A percentile compares a stretch with the other conserved stretches of the same genome.
Conservation (phyloP, 495 filamentous ascomycete species). For the Penicillium lagena region DNA sequence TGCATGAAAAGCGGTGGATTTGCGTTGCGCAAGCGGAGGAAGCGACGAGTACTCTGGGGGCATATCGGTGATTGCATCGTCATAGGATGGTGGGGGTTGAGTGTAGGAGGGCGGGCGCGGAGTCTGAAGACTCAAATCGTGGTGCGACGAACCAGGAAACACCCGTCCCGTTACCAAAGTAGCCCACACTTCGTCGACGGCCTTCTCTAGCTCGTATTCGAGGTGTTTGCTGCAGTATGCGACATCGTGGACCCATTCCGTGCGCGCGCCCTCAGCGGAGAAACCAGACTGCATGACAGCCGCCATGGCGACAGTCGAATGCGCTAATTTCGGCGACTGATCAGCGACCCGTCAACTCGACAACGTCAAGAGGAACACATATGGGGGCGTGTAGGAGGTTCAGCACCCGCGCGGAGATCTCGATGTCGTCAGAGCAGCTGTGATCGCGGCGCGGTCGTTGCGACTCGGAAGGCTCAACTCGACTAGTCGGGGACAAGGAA, state of each 20-base stretch:
- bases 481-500: too few species aligned
- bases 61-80: constrained; percentile 32
- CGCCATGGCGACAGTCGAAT: constrained; percentile 15
- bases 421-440: too few species aligned
- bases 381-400: constrained; percentile 6
- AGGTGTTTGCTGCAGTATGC: not conserved
- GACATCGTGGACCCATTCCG: not conserved
- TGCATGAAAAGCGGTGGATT: constrained; percentile 3
- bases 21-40: constrained; percentile 24
- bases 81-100: constrained; percentile 36
- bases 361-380: constrained; percentile 6
- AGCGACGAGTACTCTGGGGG: constrained; percentile 35
- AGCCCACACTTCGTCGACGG: constrained; percentile 11
- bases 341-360: constrained; percentile 10
- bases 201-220: constrained; percentile 3
- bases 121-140: constrained; percentile 9
- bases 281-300: constrained; percentile 1
- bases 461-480: too few species aligned
- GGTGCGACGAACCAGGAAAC: too few species aligned
- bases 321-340: constrained; percentile 6
- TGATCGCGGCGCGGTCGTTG: too few species aligned
- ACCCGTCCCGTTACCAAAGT: not conserved
- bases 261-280: not conserved
- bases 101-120: constrained; percentile 15
- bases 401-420: too few species aligned